Evolutionary conservation across 257 asterid genomes (phyloP).

Genomic region (Ajuga chamaepitys): DNA sequence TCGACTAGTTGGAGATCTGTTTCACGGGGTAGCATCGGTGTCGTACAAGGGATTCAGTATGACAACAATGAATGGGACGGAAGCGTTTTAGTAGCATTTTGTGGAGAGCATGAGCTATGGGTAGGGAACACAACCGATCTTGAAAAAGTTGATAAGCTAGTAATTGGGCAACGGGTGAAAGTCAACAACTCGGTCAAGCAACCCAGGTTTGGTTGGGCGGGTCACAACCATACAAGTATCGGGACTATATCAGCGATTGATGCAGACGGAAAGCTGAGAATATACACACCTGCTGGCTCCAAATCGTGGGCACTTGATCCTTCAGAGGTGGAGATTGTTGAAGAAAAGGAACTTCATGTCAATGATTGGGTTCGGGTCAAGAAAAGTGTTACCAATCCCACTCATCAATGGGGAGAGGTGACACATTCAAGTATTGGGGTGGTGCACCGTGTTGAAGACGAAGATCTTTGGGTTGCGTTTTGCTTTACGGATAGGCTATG

Average conservation of each 20-base stretch:
- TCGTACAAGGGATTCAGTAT: slow-evolving; percentile 74
- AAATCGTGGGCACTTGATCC: slow-evolving; percentile 92
- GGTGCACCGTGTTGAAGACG: slow-evolving; percentile 88
- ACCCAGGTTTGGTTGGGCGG: slow-evolving; percentile 97
- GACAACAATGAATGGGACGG: slow-evolving; percentile 71
- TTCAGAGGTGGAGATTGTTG: slow-evolving; percentile 69
- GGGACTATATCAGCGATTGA: slow-evolving; percentile 83
- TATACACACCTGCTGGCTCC: slow-evolving; percentile 84
- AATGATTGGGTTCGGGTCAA: slow-evolving; percentile 84
- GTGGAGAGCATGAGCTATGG: slow-evolving; percentile 94
- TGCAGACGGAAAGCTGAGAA: slow-evolving; percentile 88
- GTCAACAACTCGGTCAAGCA: slow-evolving; percentile 58
- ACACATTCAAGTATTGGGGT: slow-evolving; percentile 67
- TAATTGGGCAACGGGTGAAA: slow-evolving; percentile 64
- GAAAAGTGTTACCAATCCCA: slow-evolving; percentile 49
- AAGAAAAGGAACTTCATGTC: slow-evolving; percentile 56
- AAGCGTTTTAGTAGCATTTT: slow-evolving; percentile 55
- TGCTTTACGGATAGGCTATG: slow-evolving; percentile 85
- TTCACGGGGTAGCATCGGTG: slow-evolving; percentile 71
- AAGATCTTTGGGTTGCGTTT: slow-evolving; percentile 79
- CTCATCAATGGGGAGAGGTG: slow-evolving; percentile 93
- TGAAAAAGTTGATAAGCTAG: slow-evolving; percentile 40
- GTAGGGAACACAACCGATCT: slow-evolving; percentile 45
- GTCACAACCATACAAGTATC: slow-evolving; percentile 67
- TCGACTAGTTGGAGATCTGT: slow-evolving; percentile 70